A percentile compares a stretch with the other conserved stretches of the same genome.
phyloP scores from a whole-genome alignment of 2,329 filamentous ascomycete species.

The Lasiodiplodia hormozganensis region DNA sequence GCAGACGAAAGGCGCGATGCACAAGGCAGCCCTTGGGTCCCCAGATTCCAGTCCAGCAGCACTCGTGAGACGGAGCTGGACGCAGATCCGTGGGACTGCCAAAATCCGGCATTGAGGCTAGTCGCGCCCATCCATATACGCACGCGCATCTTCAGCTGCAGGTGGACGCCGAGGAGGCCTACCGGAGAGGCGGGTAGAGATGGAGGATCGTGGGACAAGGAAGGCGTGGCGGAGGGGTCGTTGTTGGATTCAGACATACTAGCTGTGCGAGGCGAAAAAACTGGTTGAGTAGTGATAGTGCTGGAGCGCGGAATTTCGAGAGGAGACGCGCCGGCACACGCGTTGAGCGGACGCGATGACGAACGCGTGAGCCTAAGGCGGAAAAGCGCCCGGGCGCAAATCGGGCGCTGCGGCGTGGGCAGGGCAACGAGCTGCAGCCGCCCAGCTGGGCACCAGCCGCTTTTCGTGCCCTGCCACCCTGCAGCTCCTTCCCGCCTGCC shows the following conservation, averaged over 20 bases:
- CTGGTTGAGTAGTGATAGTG: background rate
- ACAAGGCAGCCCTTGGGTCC: background rate
- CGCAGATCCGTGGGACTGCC: background rate
- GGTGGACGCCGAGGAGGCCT: constrained; percentile 9
- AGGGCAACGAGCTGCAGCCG: background rate
- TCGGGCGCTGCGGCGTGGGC: background rate
- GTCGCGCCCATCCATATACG: background rate
- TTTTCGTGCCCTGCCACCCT: constrained; percentile 20
- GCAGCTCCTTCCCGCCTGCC: constrained; percentile 17
- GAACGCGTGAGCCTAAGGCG: constrained; percentile 5
- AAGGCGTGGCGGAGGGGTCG: constrained; percentile 24
- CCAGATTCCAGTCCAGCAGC: background rate
- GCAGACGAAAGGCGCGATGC: background rate
- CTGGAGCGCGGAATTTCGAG: background rate
- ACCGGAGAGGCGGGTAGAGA: constrained; percentile 31
- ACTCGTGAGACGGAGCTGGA: background rate
- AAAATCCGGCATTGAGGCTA: background rate
- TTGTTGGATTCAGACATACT: constrained; percentile 23
- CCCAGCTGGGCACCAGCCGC: background rate
- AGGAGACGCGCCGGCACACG: background rate
- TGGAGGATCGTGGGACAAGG: constrained; percentile 34
- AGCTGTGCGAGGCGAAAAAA: background rate
- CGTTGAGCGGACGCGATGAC: background rate
- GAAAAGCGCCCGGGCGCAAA: background rate
- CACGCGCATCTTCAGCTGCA: constrained; percentile 15